Evolutionary conservation across 208 protist species (phyloP), one percentile per base, ranked within the genome.

Genomic region (Trypanosoma melophagium): DNA sequence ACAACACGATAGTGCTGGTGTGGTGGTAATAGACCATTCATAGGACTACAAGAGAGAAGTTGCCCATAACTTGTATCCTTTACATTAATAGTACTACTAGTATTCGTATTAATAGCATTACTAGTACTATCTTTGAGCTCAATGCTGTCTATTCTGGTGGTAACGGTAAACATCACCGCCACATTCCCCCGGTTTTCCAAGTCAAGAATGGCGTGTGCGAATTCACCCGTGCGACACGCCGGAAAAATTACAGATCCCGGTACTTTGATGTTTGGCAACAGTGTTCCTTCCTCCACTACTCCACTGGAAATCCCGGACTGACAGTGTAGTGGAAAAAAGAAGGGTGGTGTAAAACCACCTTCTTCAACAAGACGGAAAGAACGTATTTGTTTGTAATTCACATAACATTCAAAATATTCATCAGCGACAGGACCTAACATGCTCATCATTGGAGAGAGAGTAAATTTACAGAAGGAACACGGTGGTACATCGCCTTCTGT

Each of bases 341-440:
- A 81, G 3, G 95, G 95, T 49, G 92, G 92, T 24, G 77, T 73
- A 17, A 95, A 87, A 38, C 73, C 77, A 50, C 74, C 75, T 17
- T 90, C 77, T n/a, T 57, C 63, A 9, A 90, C 79, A 28, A 93
- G 74, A 47, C 89, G 86, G 65, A 96, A 97, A 5, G 81, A 86
- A 28, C 82, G 80, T 81, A 96, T 96, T 35, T 84, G 76, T 59
- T 87, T 95, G 67, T 85, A 94, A 69, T 86, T 89, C 40, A 94
- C 86, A 76, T 93, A 96, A 79, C 95, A 98, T 86, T 98, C 92
- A 10, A 98, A 61, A 53, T 72, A 76, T 57, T 87, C 74, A 42
- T 70, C 69, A 16, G 53, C 3, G 35, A 53, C 64, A 60, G 53
- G 52, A 50, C 44, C 51, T 28, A 13, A 60, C 17, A 16, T 16